Evolutionary conservation across 2,329 filamentous ascomycete genomes (phyloP), one percentile per base, ranked within the genome.

Genomic region (Colletotrichum godetiae): DNA sequence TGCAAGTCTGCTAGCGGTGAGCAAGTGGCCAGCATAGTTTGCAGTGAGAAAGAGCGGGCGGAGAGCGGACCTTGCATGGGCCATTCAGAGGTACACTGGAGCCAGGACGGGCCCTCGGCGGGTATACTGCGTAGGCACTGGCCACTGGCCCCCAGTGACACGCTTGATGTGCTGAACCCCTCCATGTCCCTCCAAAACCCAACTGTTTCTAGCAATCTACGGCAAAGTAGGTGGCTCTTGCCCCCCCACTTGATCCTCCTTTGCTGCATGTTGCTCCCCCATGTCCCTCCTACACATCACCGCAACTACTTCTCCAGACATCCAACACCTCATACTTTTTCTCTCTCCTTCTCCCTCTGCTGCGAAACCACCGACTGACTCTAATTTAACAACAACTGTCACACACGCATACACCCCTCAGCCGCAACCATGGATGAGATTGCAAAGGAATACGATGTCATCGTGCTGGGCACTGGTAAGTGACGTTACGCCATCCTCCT

Each of bases 361-460:
- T 66, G 67, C 67, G 60, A 71, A 66, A 57, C 33, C 24, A 57
- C 67, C 71, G 70, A 73, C 49, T 52, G 53, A 59, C 64, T 58
- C 42, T 60, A 60, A 58, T 67, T 42, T 22, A 60, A 15, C 56
- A 59, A 57, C 57, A 42, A 29, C 42, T 52, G 42, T 49, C 8
- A 49, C 42, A 22, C 42, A 49, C 42, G 42, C 42, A 49, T 19
- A 72, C 35, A 53, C 22, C 53, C 59, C 55, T 66, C 85, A 66
- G 67, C 75, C 73, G 74, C 75, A 81, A 90, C 76, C 86, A 98
- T 98, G 97, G 97, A 98, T 83, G 97, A 98, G 86, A 98, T 99
- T 83, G 95, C 95, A 78, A 94, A 95, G 83, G 95, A 98, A 86
- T 99, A 99, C 90, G 97, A 99, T 90, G 94, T 98, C 85, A 92